Percentiles rank a stretch among this genome's conserved stretches.
These are phyloP conservation scores for Nymphaea thermarum DNA, from an alignment of 164 flowering plant species.

Conservation along the genomic window DNA sequence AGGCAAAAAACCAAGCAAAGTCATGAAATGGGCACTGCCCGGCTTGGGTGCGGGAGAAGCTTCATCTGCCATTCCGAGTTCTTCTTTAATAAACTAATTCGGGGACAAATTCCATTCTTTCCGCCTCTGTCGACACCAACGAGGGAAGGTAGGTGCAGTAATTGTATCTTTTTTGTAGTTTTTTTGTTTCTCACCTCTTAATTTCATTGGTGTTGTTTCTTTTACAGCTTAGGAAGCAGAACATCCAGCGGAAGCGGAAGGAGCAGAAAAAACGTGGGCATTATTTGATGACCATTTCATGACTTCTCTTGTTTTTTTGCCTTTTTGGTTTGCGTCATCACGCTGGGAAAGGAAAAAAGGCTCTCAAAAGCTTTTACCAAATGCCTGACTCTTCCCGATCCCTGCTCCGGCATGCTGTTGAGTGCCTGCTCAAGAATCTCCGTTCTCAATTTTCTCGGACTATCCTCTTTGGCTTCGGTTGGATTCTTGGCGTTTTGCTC, in stretches of 20 bases:
- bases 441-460: slow-evolving; percentile 46
- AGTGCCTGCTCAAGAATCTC: slow-evolving; percentile 54
- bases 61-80: slow-evolving; percentile 14
- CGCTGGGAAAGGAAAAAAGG: slow-evolving; percentile 25
- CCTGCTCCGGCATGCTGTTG: slow-evolving; percentile 46
- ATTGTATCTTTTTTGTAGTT: background rate
- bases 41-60: slow-evolving; percentile 22
- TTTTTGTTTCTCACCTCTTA: background rate
- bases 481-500: background rate
- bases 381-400: slow-evolving; percentile 65
- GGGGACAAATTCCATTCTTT: slow-evolving; percentile 38
- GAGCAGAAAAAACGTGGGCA: slow-evolving; percentile 69
- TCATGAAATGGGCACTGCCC: slow-evolving; percentile 61
- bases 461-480: background rate
- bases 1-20: slow-evolving; percentile 12
- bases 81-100: slow-evolving; percentile 46
- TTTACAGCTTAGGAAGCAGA: slow-evolving; percentile 39
- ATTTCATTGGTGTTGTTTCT: slow-evolving; percentile 1
- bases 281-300: slow-evolving; percentile 38
- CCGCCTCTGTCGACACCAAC: slow-evolving; percentile 48
- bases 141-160: slow-evolving; percentile 46
- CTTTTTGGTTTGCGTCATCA: slow-evolving; percentile 8
- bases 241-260: slow-evolving; percentile 47
- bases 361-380: slow-evolving; percentile 84
- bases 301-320: slow-evolving; percentile 12